phyloP scores from a whole-genome alignment of 1,139 yeast genomes.

The Yamadazyma spencermartinsiae region DNA sequence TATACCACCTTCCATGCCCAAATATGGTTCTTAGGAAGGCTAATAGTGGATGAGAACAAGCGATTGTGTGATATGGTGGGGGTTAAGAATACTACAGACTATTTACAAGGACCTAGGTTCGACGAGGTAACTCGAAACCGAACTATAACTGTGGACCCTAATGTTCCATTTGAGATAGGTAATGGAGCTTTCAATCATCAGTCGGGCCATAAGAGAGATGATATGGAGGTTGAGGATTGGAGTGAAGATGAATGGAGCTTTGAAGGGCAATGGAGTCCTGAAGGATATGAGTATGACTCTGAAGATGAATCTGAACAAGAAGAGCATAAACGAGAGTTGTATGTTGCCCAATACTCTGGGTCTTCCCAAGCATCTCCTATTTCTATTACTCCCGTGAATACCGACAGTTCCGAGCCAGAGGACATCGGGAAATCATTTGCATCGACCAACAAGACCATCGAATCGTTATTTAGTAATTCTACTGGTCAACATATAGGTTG shows the following conservation, averaged over 20 bases:
- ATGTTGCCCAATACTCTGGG: neutral
- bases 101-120: constrained; percentile 15
- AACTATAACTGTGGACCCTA: constrained; percentile 14
- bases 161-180: constrained; percentile 8
- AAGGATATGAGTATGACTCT: neutral
- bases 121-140: constrained; percentile 5
- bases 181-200: neutral
- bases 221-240: neutral
- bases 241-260: neutral
- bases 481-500: constrained; percentile 35
- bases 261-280: neutral
- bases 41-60: constrained; percentile 36
- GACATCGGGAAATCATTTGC: constrained; percentile 10
- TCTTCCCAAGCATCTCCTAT: neutral
- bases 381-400: constrained; percentile 1
- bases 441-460: constrained; percentile 19
- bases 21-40: constrained; percentile 45
- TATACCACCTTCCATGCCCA: constrained; percentile 52
- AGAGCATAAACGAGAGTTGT: neutral
- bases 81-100: constrained; percentile 36
- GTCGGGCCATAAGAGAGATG: constrained; percentile 1
- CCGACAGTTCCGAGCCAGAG: neutral
- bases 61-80: constrained; percentile 49
- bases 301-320: neutral
- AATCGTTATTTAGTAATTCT: constrained; percentile 24